A percentile compares a stretch with the other conserved stretches of the same genome.
These are phyloP conservation scores for Phaffomyces antillensis DNA, from an alignment of 805 yeast genomes.

Conservation along the genomic window DNA sequence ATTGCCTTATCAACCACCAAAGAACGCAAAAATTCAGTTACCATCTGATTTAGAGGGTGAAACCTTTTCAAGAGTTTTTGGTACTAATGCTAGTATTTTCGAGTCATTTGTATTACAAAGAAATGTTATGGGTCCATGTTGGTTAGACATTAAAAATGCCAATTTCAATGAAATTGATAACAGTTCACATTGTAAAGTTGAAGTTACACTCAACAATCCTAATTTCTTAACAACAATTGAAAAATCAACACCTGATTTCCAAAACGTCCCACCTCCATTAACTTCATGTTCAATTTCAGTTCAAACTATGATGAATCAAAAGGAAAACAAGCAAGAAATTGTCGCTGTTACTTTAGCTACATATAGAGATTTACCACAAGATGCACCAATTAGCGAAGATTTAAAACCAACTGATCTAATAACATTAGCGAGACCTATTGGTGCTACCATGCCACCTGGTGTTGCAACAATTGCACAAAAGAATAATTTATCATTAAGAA, in stretches of 20 bases:
- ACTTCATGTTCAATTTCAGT: slow-evolving; percentile 70
- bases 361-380: slow-evolving; percentile 63
- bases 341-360: slow-evolving; percentile 76
- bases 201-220: slow-evolving; percentile 52
- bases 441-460: slow-evolving; percentile 70
- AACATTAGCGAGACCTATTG: slow-evolving; percentile 78
- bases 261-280: slow-evolving; percentile 52
- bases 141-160: slow-evolving; percentile 71
- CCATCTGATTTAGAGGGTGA: slow-evolving; percentile 68
- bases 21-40: slow-evolving; percentile 36
- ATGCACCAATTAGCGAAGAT: slow-evolving; percentile 61
- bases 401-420: slow-evolving; percentile 52
- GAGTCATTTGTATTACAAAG: slow-evolving; percentile 81
- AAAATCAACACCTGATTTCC: slow-evolving; percentile 29
- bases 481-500: slow-evolving; percentile 42
- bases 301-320: slow-evolving; percentile 73
- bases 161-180: slow-evolving; percentile 52
- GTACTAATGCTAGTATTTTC: slow-evolving; percentile 64
- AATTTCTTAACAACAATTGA: slow-evolving; percentile 39
- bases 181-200: slow-evolving; percentile 77
- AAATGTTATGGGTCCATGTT: slow-evolving; percentile 95
- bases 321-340: slow-evolving; percentile 75
- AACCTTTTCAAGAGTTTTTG: slow-evolving; percentile 75
- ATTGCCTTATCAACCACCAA: slow-evolving; percentile 66
- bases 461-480: slow-evolving; percentile 54